phyloP scores from a whole-genome alignment of 169 alveolate species.

The Ichthyophthirius multifiliis region DNA sequence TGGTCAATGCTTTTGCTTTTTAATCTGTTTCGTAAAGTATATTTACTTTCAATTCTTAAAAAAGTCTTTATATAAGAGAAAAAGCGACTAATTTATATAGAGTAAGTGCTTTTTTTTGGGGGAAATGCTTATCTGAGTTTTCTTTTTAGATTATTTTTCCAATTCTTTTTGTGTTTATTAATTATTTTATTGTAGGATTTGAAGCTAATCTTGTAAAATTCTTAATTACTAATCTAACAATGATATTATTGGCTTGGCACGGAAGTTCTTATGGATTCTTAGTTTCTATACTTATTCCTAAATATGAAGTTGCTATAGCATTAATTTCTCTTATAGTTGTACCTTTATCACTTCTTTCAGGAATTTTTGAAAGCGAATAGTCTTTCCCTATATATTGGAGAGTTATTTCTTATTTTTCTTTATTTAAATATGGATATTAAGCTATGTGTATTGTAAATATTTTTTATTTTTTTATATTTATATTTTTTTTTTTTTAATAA shows the following conservation, averaged over 20 bases:
- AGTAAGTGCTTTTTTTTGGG: slow-evolving; percentile 43
- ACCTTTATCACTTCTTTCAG: slow-evolving; percentile 67
- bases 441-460: slow-evolving; percentile 26
- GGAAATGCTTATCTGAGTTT: slow-evolving; percentile 46
- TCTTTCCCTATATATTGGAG: slow-evolving; percentile 46
- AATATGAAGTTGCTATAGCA: slow-evolving; percentile 33
- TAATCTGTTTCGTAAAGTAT: background rate
- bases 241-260: slow-evolving; percentile 11
- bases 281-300: slow-evolving; percentile 15
- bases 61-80: slow-evolving; percentile 63
- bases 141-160: slow-evolving; percentile 49
- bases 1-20: background rate
- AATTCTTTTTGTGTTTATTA: slow-evolving; percentile 11
- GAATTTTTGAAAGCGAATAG: slow-evolving; percentile 58
- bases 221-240: background rate
- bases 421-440: slow-evolving; percentile 61
- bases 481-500: background rate
- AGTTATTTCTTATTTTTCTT: slow-evolving; percentile 44
- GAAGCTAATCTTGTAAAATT: background rate
- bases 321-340: slow-evolving; percentile 54
- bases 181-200: slow-evolving; percentile 44
- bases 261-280: slow-evolving; percentile 35
- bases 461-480: background rate
- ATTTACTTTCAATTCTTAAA: slow-evolving; percentile 19
- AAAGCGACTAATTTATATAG: slow-evolving; percentile 44